phyloP scores from a whole-genome alignment of 495 filamentous ascomycete species.

The Saxophila tyrrhenica region DNA sequence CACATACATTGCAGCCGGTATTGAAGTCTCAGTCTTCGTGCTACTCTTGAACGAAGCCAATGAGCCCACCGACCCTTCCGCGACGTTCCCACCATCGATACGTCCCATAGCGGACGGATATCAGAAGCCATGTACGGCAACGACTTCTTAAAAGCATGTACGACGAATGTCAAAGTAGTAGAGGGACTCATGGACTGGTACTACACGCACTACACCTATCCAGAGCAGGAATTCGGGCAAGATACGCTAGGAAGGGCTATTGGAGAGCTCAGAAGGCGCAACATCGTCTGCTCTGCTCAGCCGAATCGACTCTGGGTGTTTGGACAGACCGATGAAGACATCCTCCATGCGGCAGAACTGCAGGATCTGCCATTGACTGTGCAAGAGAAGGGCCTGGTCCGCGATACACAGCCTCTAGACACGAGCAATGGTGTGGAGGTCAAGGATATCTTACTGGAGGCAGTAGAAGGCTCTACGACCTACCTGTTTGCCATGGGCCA shows the following conservation, averaged over 20 bases:
- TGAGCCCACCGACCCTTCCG: not conserved
- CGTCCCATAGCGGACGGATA: constrained; percentile 23
- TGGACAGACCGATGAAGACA: not conserved
- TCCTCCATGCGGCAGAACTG: too few relatives aligned
- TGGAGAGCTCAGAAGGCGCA: not conserved
- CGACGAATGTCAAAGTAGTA: constrained; percentile 26
- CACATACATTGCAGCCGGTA: too few relatives aligned
- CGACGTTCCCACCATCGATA: constrained; percentile 23
- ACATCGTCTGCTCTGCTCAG: constrained; percentile 1
- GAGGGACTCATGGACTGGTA: constrained; percentile 3
- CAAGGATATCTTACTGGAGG: constrained; percentile 7
- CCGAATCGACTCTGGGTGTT: constrained; percentile 3
- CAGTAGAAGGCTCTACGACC: constrained; percentile 5
- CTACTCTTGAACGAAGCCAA: constrained; percentile 10
- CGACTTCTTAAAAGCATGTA: constrained; percentile 30
- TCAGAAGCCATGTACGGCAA: constrained; percentile 7
- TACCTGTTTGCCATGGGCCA: not conserved
- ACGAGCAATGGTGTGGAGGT: not conserved
- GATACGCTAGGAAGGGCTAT: not conserved
- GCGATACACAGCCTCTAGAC: not conserved
- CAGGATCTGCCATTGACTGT: too few relatives aligned
- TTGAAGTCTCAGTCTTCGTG: too few relatives aligned
- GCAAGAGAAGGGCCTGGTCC: not conserved
- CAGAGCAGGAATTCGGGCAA: not conserved
- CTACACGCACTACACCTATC: not conserved